Evolutionary conservation across 805 yeast genomes (phyloP), one percentile per base, ranked within the genome.

Genomic region (Scheffersomyces ergatensis): DNA sequence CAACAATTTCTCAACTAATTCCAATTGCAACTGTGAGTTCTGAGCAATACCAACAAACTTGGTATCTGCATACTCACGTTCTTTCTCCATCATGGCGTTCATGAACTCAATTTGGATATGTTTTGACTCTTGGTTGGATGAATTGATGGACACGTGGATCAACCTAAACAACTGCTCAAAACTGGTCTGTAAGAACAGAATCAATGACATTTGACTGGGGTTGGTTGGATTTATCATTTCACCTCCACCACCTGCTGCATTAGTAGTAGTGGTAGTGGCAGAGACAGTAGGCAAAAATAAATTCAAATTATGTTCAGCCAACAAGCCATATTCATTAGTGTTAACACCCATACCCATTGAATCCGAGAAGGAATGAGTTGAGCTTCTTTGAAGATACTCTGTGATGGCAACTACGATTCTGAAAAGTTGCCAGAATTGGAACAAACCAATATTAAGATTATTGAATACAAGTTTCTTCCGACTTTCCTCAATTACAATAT

Each of bases 371-470:
- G 8, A 18, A 17, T 23, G 3, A 20, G 25, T 20, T 11, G 44
- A 40, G 27, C 32, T 27, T 29, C 18, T 24, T 36, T 44, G 40
- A 16, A 44, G 38, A 31, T 40, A 40, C 17, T 40, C 39, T 6
- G 39, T 24, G 14, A 44, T 37, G 4, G 41, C 16, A n/a, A 36
- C 23, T 3, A 44, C 37, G 11, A 37, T 35, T 35, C 47, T 37
- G 16, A 44, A 44, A 2, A 44, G 16, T 14, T 42, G 36, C 40
- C 40, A 37, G 14, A 59, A 47, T n/a, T 58, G 53, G 41, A 65
- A 67, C 8, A 70, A 44, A 2, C 54, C 52, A 36, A 70, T 58
- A 42, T 69, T 69, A 34, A 68, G 52, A 44, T 67, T 63, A 19
- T 59, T 62, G 36, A 70, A 65, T 5, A 67, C 60, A 11, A 59